Evolutionary conservation across 805 yeast genomes (phyloP).

Genomic region (Hanseniaspora taiwanica): DNA sequence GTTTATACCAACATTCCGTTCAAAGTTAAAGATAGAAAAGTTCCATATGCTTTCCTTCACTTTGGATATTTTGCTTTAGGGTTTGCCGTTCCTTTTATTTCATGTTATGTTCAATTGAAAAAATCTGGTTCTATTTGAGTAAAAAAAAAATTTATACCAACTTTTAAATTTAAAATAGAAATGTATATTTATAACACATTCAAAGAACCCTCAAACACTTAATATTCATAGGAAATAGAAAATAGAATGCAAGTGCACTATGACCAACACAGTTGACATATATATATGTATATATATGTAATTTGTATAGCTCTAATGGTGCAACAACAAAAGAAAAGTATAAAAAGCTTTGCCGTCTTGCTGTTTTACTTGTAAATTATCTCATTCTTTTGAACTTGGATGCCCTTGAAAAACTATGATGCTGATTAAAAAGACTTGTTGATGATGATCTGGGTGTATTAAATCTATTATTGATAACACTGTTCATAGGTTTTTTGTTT

Average conservation of each 20-base stretch:
- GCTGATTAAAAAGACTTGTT: too few relatives aligned
- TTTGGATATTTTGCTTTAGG: slow-evolving; percentile 67
- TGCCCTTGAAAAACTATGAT: neutral
- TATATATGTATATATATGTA: neutral
- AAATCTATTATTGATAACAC: neutral
- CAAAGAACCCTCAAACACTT: too few relatives aligned
- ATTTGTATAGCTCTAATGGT: too few relatives aligned
- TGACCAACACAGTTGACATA: too few relatives aligned
- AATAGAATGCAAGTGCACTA: too few relatives aligned
- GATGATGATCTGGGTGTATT: neutral
- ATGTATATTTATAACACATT: neutral
- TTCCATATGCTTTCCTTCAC: slow-evolving; percentile 76
- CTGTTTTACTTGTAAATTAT: neutral
- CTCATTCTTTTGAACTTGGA: neutral
- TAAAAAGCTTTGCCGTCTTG: too few relatives aligned
- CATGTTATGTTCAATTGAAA: slow-evolving; percentile 70
- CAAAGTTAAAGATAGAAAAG: slow-evolving; percentile 83
- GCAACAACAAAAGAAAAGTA: too few relatives aligned
- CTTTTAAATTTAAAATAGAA: neutral
- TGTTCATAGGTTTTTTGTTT: too few relatives aligned
- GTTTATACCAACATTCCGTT: slow-evolving; percentile 89
- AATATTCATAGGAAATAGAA: too few relatives aligned
- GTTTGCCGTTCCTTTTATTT: slow-evolving; percentile 64
- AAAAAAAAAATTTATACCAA: neutral
- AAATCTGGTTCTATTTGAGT: slow-evolving; percentile 51